Conservation (phyloP, 768 basidiomycete species). For the Kockovaella imperatae region DNA sequence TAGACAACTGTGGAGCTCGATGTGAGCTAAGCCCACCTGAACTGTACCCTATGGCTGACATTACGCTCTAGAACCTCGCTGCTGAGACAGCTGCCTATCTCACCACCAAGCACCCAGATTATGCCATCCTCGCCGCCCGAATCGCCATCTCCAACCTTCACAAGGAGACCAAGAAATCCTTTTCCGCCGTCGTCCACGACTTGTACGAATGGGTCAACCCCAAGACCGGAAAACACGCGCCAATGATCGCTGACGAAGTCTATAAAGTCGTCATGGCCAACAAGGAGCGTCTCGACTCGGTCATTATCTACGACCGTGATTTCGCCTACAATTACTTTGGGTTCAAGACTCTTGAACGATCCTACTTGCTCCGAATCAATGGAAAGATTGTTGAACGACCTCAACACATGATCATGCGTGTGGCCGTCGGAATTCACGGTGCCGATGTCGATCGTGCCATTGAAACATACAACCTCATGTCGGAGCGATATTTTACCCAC, state of each 20-base stretch:
- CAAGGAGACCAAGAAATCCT: constrained; percentile 98
- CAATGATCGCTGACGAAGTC: constrained; percentile 84
- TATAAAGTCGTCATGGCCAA: constrained; percentile 75
- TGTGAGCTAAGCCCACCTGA: constrained; percentile 50
- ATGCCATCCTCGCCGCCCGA: constrained; percentile 94
- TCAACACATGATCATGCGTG: constrained; percentile 99
- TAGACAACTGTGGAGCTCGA: constrained; percentile 90
- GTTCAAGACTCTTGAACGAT: constrained; percentile 99
- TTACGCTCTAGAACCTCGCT: constrained; percentile 66
- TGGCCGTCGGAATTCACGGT: constrained; percentile 94
- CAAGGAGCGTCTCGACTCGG: constrained; percentile 74
- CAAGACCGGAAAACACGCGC: constrained; percentile 75
- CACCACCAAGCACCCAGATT: constrained; percentile 95
- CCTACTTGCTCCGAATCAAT: constrained; percentile 88
- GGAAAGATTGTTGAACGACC: constrained; percentile 94
- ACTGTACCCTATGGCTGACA: neutral
- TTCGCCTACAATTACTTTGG: constrained; percentile 97
- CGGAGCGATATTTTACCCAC: constrained; percentile 95
- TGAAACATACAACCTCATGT: constrained; percentile 88
- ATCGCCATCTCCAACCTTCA: constrained; percentile 98
- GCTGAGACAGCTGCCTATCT: constrained; percentile 95
- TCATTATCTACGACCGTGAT: constrained; percentile 96
- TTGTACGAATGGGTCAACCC: constrained; percentile 93
- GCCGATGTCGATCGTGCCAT: constrained; percentile 76
- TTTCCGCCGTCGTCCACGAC: constrained; percentile 84